A percentile compares a stretch with the other conserved stretches of the same genome.
Conservation (phyloP, 345 rosid species). For the Salix purpurea region DNA sequence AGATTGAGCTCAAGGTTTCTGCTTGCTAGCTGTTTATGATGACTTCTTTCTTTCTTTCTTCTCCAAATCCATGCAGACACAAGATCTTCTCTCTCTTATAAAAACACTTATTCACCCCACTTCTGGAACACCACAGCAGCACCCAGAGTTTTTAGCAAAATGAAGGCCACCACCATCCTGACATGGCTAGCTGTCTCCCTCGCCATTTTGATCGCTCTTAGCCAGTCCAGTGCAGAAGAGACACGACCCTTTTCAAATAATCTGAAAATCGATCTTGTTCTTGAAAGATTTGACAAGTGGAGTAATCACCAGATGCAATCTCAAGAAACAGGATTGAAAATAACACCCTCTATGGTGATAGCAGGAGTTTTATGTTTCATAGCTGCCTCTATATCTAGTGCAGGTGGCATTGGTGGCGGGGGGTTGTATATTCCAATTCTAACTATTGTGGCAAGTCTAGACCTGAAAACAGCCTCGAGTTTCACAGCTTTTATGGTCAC, state of each 20-base stretch:
- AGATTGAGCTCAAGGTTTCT: not conserved
- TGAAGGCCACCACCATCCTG: constrained; percentile 1
- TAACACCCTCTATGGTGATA: constrained; percentile 33
- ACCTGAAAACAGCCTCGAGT: constrained; percentile 71
- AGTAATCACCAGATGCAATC: constrained; percentile 18
- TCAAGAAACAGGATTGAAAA: constrained; percentile 28
- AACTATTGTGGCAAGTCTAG: constrained; percentile 58
- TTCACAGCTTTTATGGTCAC: constrained; percentile 95
- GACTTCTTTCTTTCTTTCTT: not conserved
- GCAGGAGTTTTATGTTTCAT: constrained; percentile 63
- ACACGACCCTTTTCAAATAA: constrained; percentile 15
- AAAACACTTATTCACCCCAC: not conserved
- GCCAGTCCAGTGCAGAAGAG: constrained; percentile 23
- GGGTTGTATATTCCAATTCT: constrained; percentile 78
- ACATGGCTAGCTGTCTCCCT: constrained; percentile 19
- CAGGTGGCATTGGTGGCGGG: constrained; percentile 93
- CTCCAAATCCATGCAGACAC: not conserved
- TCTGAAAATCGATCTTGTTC: constrained; percentile 13
- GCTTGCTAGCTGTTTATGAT: not conserved
- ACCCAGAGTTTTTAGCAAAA: not conserved
- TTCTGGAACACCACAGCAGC: not conserved
- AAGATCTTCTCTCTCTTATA: not conserved
- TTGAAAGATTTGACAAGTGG: constrained; percentile 36
- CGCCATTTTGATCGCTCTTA: constrained; percentile 20
- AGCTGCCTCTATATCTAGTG: constrained; percentile 78